Evolutionary conservation across 129 eudicot genomes (phyloP).

Genomic region (Flaveria sonorensis): DNA sequence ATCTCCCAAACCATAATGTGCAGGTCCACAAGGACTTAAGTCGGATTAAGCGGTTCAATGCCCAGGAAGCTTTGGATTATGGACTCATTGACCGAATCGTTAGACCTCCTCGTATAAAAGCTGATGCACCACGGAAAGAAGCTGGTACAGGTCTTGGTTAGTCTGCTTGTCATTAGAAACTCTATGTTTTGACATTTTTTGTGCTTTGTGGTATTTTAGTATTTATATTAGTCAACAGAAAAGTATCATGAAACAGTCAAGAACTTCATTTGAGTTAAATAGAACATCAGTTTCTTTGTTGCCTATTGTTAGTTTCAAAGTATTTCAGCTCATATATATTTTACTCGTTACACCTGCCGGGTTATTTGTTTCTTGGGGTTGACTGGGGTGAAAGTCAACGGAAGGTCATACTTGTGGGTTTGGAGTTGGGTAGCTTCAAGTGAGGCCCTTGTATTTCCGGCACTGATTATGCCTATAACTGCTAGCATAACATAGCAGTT

Average conservation of each 20-base stretch:
- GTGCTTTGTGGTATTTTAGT: background rate
- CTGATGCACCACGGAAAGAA: constrained; percentile 51
- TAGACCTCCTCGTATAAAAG: constrained; percentile 59
- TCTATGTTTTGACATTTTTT: background rate
- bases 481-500: constrained; percentile 31
- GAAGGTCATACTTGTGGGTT: constrained; percentile 9
- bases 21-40: constrained; percentile 66
- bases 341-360: constrained; percentile 20
- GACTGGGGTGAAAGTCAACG: constrained; percentile 33
- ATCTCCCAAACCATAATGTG: constrained; percentile 16
- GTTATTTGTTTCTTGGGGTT: constrained; percentile 32
- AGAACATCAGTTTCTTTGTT: background rate
- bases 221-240: background rate
- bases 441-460: background rate
- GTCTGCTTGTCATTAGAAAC: background rate
- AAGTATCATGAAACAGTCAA: constrained; percentile 2
- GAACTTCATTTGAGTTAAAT: constrained; percentile 14
- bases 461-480: background rate
- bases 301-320: background rate
- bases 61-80: constrained; percentile 74
- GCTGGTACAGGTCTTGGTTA: constrained; percentile 41
- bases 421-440: no score
- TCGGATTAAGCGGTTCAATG: constrained; percentile 50
- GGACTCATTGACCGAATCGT: constrained; percentile 74
- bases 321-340: background rate